Percentiles rank a stretch among this genome's conserved stretches.
These are phyloP conservation scores for Nissolia schottii DNA, from an alignment of 306 rosid genomes.

Conservation along the genomic window DNA sequence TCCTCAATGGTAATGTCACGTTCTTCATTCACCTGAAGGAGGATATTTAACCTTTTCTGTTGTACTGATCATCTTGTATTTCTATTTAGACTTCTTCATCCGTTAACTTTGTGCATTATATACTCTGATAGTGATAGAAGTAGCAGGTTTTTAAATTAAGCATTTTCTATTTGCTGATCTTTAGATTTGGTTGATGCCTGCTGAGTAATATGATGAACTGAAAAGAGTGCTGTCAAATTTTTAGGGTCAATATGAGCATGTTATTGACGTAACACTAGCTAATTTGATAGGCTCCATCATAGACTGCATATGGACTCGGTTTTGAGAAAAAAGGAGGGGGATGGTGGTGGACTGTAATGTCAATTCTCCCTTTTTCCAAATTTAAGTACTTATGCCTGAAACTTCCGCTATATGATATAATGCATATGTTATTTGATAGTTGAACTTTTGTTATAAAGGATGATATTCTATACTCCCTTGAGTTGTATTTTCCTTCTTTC, in stretches of 20 bases:
- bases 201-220: neutral
- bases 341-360: neutral
- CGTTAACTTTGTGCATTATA: neutral
- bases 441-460: neutral
- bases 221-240: neutral
- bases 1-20: constrained; percentile 71
- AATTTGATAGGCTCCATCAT: neutral
- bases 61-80: neutral
- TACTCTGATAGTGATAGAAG: neutral
- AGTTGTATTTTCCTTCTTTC: neutral
- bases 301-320: neutral
- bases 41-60: constrained; percentile 12
- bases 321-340: neutral
- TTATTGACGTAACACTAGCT: neutral
- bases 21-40: constrained; percentile 22
- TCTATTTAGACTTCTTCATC: neutral
- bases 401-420: neutral
- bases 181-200: neutral
- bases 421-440: neutral
- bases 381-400: neutral
- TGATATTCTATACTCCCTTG: neutral
- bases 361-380: neutral
- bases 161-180: constrained; percentile 13
- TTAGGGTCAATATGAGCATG: neutral
- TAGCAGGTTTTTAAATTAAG: neutral